A percentile compares a stretch with the other conserved stretches of the same genome.
Evolutionary conservation across 2,329 filamentous ascomycete species (phyloP).

Genomic region (Achaetomium macrosporum): DNA sequence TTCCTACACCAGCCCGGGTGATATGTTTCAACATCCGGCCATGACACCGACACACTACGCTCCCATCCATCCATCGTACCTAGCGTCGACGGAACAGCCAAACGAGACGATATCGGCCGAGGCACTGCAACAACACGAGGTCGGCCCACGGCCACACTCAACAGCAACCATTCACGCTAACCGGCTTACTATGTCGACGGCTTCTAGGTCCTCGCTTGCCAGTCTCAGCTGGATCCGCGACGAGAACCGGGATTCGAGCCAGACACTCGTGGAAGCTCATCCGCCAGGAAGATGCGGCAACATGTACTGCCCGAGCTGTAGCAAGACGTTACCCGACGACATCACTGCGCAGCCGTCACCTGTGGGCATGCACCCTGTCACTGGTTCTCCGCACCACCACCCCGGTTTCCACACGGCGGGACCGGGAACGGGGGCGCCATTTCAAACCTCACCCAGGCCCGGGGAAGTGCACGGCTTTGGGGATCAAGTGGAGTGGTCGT

Average conservation of each 20-base stretch:
- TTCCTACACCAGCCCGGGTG: conserved; percentile 16
- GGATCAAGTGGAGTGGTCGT: conserved; percentile 16
- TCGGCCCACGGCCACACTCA: conserved; percentile 12
- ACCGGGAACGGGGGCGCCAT: conserved; percentile 1
- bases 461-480: conserved; percentile 13
- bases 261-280: conserved; percentile 24
- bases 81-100: conserved; percentile 9
- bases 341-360: conserved; percentile 13
- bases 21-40: conserved; percentile 16
- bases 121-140: conserved; percentile 15
- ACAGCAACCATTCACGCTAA: conserved; percentile 17
- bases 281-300: conserved; percentile 19
- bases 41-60: conserved; percentile 16
- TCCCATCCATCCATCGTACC: conserved; percentile 10
- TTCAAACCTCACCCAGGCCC: conserved; percentile 7
- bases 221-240: conserved; percentile 21
- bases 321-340: conserved; percentile 21
- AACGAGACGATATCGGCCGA: conserved; percentile 9
- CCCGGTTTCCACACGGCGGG: conserved; percentile 8
- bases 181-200: conserved; percentile 16
- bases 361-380: conserved; percentile 14
- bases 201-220: conserved; percentile 19
- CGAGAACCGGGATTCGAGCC: conserved; percentile 24
- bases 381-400: conserved; percentile 6
- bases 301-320: conserved; percentile 24